These are phyloP conservation scores for Pontederia crassipes DNA, from an alignment of 176 grass and related monocot species.

Conservation along the genomic window DNA sequence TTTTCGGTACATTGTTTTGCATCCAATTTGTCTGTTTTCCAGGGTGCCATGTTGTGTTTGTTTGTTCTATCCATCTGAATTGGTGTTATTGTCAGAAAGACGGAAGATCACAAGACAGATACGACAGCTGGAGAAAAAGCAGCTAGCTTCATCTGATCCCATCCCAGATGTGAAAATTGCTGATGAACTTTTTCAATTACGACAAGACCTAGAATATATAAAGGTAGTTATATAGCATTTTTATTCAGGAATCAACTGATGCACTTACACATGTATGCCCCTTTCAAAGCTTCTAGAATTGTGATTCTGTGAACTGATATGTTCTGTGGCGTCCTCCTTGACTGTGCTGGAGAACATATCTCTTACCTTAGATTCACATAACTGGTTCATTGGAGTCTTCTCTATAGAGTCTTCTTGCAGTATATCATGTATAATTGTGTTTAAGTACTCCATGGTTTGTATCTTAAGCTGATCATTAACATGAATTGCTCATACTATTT, in stretches of 20 bases:
- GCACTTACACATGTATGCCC: too few relatives aligned
- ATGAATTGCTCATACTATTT: conserved; percentile 10
- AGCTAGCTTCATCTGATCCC: conserved; percentile 59
- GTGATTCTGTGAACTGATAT: too few relatives aligned
- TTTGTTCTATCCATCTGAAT: conserved; percentile 16
- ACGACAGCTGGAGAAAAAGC: conserved; percentile 86
- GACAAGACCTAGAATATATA: conserved; percentile 95
- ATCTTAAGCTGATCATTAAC: background rate
- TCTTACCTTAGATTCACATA: too few relatives aligned
- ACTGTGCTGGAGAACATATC: too few relatives aligned
- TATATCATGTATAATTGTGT: too few relatives aligned
- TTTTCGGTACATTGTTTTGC: conserved; percentile 46
- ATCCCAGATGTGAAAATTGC: conserved; percentile 27
- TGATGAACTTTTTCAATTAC: conserved; percentile 47
- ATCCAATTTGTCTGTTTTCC: background rate
- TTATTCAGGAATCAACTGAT: background rate
- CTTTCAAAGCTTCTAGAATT: too few relatives aligned
- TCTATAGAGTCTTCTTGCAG: too few relatives aligned
- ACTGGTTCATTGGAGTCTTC: too few relatives aligned
- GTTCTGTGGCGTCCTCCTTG: too few relatives aligned
- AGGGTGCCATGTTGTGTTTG: background rate
- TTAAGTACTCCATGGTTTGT: too few relatives aligned
- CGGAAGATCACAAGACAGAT: conserved; percentile 91
- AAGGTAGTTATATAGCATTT: conserved; percentile 32
- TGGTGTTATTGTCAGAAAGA: conserved; percentile 50